Percentiles rank a stretch among this genome's conserved stretches.
These are phyloP conservation scores for Boletus rufocinnamomeus DNA, from an alignment of 768 basidiomycete species.

Conservation along the genomic window DNA sequence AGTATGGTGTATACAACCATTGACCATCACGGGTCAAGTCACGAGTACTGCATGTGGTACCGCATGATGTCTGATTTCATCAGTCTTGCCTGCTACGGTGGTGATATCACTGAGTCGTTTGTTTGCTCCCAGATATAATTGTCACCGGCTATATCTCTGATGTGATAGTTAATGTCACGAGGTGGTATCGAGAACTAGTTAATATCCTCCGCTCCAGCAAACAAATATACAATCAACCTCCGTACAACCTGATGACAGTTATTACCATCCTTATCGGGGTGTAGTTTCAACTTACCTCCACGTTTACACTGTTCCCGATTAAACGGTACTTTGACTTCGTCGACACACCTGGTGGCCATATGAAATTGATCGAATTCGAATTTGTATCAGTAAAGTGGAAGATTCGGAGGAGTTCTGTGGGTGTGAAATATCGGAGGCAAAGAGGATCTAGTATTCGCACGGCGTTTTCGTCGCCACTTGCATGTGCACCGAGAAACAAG, in stretches of 20 bases:
- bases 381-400: conserved; percentile 51
- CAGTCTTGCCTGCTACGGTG: background rate
- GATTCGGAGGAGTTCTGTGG: conserved; percentile 67
- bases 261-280: background rate
- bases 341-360: conserved; percentile 65
- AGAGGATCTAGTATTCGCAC: conserved; percentile 59
- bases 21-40: background rate
- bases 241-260: conserved; percentile 42
- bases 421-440: conserved; percentile 74
- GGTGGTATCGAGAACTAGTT: background rate
- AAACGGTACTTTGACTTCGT: conserved; percentile 72
- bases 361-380: conserved; percentile 35
- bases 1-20: background rate
- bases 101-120: background rate
- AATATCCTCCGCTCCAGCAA: conserved; percentile 18
- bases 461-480: conserved; percentile 42
- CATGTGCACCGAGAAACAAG: conserved; percentile 50
- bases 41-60: background rate
- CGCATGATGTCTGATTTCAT: background rate
- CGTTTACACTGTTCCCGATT: conserved; percentile 84
- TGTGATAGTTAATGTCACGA: background rate
- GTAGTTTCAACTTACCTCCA: conserved; percentile 45
- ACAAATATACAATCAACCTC: conserved; percentile 60
- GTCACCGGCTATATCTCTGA: background rate
- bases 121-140: background rate